Evolutionary conservation across 1,284 basidiomycete species (phyloP).

Genomic region (Vanrija humicola): DNA sequence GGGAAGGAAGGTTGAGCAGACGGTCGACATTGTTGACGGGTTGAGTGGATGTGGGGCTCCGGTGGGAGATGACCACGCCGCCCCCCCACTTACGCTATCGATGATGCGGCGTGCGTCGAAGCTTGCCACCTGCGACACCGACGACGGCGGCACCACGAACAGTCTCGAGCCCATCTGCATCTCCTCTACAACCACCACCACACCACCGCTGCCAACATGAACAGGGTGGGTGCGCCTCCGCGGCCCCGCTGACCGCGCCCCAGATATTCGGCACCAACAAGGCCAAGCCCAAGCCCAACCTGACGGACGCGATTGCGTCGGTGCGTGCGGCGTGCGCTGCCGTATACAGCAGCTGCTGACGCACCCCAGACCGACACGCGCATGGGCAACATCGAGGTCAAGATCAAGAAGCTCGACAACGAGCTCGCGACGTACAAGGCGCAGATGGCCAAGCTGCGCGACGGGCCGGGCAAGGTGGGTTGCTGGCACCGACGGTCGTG

Average conservation of each 20-base stretch:
- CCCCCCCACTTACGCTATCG: too few species aligned
- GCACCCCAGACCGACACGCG: conserved; percentile 73
- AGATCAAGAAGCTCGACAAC: conserved; percentile 92
- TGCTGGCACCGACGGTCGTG: neutral
- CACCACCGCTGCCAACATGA: conserved; percentile 22
- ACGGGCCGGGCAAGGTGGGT: conserved; percentile 88
- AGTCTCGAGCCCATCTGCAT: neutral
- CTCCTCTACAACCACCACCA: neutral
- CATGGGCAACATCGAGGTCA: conserved; percentile 88
- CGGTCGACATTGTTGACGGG: too few species aligned
- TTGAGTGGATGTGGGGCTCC: too few species aligned
- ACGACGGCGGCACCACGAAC: too few species aligned
- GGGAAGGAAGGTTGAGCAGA: too few species aligned
- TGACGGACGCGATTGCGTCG: conserved; percentile 86
- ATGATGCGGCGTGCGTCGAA: too few species aligned
- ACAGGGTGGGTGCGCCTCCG: conserved; percentile 27
- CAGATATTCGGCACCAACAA: conserved; percentile 76
- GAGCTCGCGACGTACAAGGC: conserved; percentile 91
- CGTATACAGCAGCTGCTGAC: too few species aligned
- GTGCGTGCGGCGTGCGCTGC: conserved; percentile 58
- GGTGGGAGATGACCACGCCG: too few species aligned
- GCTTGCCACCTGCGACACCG: too few species aligned
- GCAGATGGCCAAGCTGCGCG: conserved; percentile 90
- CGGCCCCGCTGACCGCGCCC: conserved; percentile 3
- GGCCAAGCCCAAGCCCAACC: conserved; percentile 65